Evolutionary conservation across 1,284 basidiomycete species (phyloP).

Genomic region (Retiboletus fuscus): DNA sequence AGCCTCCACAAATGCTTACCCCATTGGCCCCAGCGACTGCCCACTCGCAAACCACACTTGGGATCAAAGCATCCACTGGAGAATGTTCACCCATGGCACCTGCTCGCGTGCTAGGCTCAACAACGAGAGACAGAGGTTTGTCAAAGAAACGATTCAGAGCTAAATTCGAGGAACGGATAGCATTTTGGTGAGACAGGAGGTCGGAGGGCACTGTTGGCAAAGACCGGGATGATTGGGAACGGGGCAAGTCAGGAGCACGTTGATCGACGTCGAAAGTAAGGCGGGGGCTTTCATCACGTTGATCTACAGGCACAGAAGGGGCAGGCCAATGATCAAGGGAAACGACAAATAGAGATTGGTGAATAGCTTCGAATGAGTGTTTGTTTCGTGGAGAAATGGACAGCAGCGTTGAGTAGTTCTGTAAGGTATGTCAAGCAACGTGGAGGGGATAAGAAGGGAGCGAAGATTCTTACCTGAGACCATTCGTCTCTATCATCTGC

Average conservation of each 20-base stretch:
- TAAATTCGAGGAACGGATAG: slow-evolving; percentile 75
- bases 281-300: slow-evolving; percentile 45
- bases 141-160: slow-evolving; percentile 93
- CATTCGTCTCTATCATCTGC: slow-evolving; percentile 88
- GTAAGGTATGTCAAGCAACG: not conserved
- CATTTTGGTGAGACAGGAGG: slow-evolving; percentile 86
- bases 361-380: slow-evolving; percentile 32
- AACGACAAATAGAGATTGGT: slow-evolving; percentile 67
- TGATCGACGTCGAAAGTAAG: slow-evolving; percentile 49
- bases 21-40: slow-evolving; percentile 58
- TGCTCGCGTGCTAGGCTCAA: slow-evolving; percentile 89
- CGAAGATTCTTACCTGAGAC: slow-evolving; percentile 70
- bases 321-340: slow-evolving; percentile 73
- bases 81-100: slow-evolving; percentile 95
- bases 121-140: slow-evolving; percentile 86
- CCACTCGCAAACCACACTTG: slow-evolving; percentile 91
- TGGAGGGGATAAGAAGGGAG: not conserved
- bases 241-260: slow-evolving; percentile 5
- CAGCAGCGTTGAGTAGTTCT: slow-evolving; percentile 40
- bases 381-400: slow-evolving; percentile 37
- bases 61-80: slow-evolving; percentile 91
- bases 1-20: slow-evolving; percentile 40
- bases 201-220: slow-evolving; percentile 35
- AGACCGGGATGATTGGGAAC: slow-evolving; percentile 17
- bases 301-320: slow-evolving; percentile 45